Evolutionary conservation across 2,329 filamentous ascomycete species (phyloP).

Genomic region (Rutstroemia sp.): DNA sequence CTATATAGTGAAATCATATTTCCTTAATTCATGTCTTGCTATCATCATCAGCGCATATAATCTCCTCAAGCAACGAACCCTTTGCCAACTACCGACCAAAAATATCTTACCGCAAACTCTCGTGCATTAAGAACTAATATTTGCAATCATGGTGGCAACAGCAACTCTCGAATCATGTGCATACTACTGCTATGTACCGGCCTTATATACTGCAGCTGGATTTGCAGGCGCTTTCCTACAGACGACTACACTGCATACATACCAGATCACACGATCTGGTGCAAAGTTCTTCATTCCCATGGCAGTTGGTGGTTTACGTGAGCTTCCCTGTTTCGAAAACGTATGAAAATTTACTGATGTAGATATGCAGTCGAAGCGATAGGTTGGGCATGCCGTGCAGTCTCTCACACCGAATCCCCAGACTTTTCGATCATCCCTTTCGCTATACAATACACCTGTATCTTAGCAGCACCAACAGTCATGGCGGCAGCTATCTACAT

Average conservation of each 20-base stretch:
- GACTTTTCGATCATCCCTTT: conserved; percentile 1
- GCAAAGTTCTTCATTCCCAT: conserved; percentile 2
- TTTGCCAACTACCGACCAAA: too few relatives aligned
- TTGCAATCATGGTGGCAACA: conserved; percentile 2
- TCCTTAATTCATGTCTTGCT: too few relatives aligned
- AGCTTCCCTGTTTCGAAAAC: neutral
- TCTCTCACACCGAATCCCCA: conserved; percentile 2
- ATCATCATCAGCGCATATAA: too few relatives aligned
- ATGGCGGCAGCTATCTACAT: conserved; percentile 3
- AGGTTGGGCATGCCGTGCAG: neutral
- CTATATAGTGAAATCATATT: too few relatives aligned
- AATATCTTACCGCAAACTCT: too few relatives aligned
- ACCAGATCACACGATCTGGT: neutral
- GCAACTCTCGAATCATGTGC: conserved; percentile 1
- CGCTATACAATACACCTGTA: conserved; percentile 1
- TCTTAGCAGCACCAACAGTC: neutral
- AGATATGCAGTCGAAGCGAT: neutral
- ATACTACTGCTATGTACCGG: conserved; percentile 4
- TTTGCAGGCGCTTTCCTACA: neutral
- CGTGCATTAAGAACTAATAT: too few relatives aligned
- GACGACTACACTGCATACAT: neutral
- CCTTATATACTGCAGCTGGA: neutral
- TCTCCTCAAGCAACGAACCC: too few relatives aligned
- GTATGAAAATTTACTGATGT: neutral
- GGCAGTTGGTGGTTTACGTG: neutral